Evolutionary conservation across 345 rosid genomes (phyloP).

Genomic region (Cardiospermum halicacabum): DNA sequence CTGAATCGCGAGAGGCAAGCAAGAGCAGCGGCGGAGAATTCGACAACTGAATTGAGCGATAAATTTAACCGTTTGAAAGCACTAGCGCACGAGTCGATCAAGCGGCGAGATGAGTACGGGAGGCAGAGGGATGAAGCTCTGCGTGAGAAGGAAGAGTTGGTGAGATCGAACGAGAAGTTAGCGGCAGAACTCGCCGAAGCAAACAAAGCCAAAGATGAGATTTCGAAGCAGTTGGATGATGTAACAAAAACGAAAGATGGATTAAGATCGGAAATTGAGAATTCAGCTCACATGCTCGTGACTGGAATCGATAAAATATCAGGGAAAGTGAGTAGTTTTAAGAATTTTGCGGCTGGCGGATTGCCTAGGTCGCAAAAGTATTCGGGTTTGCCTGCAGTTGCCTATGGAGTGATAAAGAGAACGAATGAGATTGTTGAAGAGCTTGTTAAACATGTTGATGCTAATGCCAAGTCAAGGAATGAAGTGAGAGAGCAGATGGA

Average conservation of each 20-base stretch:
- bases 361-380: constrained; percentile 85
- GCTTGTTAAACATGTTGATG: constrained; percentile 69
- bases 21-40: constrained; percentile 69
- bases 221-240: constrained; percentile 50
- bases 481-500: constrained; percentile 92
- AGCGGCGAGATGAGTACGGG: constrained; percentile 68
- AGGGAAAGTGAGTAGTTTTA: constrained; percentile 68
- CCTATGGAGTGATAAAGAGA: constrained; percentile 87
- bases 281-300: constrained; percentile 76
- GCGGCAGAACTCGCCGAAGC: constrained; percentile 46
- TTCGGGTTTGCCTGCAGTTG: constrained; percentile 67
- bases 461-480: constrained; percentile 57
- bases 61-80: constrained; percentile 65
- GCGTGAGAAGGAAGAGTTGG: constrained; percentile 60
- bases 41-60: constrained; percentile 59
- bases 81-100: constrained; percentile 79
- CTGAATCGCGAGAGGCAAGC: constrained; percentile 88
- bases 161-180: constrained; percentile 38
- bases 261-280: constrained; percentile 72
- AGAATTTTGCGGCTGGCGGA: constrained; percentile 67
- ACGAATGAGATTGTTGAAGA: constrained; percentile 95
- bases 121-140: constrained; percentile 77
- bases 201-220: constrained; percentile 47
- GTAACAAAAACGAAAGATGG: constrained; percentile 51
- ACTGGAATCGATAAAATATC: constrained; percentile 96